Evolutionary conservation across 176 grass and related monocot species (phyloP), one percentile per base, ranked within the genome.

Genomic region (Triticum timopheevii): DNA sequence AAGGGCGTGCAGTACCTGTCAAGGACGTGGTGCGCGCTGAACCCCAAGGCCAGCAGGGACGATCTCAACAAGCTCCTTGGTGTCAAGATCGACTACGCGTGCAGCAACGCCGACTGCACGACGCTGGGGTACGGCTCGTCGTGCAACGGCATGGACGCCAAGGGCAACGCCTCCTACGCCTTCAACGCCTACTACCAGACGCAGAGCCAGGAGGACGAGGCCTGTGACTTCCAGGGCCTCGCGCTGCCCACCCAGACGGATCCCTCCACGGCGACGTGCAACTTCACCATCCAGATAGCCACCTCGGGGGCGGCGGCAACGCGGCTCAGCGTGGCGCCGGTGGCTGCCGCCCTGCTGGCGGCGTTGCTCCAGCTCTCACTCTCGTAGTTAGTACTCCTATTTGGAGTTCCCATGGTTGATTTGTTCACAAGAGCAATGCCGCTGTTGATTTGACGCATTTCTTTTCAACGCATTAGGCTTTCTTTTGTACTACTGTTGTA

Each of bases 181-280:
- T 97, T 97, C 65, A 97, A 97, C 50, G 88, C 89, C 2, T 97
- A 97, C 49, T 97, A 85, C 88, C 94, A 97, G 81, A 77, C 78
- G 66, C 90, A 90, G 85, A 92, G 65, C 80, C 92, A 94, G 65
- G 45, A 50, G 73, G 84, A 88, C 62, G 20, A 35, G 38, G 91
- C 90, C 3, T 97, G 92, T 25, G 66, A 80, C 42, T 97, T 97
- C 66, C 80, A 85, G 82, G 90, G 86, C 12, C 92, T 87, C 24
- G 90, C 92, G n/a, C 59, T 91, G 50, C 80, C 88, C 7, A 91
- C 88, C 4, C n/a, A 84, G 58, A 89, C 86, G 5, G 76, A 97
- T 20, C 95, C 92, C 0, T 92, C 95, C 27, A 97, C 90, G 40
- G 52, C 77, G 0, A 65, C 80, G 0, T 96, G 91, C 85, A 96